Conservation (phyloP, 2,329 filamentous ascomycete species). For the Aspergillus pseudotamarii region DNA sequence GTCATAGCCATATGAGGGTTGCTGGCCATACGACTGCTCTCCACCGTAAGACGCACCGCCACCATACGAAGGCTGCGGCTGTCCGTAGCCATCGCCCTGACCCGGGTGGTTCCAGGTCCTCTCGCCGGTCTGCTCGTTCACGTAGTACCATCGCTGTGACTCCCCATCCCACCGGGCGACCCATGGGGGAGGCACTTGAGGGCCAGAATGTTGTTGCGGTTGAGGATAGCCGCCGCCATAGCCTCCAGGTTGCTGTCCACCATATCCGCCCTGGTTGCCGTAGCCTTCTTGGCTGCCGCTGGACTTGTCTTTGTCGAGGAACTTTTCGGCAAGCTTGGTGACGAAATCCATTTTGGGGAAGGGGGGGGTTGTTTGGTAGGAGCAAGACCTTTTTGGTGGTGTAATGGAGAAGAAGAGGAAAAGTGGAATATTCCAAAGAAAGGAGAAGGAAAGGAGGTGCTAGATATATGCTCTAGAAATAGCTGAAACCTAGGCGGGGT, state of each 20-base stretch:
- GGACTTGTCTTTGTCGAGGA: slow-evolving; percentile 23
- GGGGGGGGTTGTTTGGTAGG: no score
- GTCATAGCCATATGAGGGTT: slow-evolving; percentile 5
- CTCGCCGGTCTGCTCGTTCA: slow-evolving; percentile 52
- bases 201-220: background rate
- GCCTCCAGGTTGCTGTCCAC: slow-evolving; percentile 18
- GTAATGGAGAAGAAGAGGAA: background rate
- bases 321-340: slow-evolving; percentile 31
- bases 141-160: slow-evolving; percentile 47
- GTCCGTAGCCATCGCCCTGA: slow-evolving; percentile 11
- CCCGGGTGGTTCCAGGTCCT: slow-evolving; percentile 43
- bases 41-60: slow-evolving; percentile 24
- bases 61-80: slow-evolving; percentile 16
- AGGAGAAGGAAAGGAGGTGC: background rate
- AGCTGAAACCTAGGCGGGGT: slow-evolving; percentile 1
- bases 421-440: background rate
- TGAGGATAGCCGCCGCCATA: slow-evolving; percentile 8
- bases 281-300: slow-evolving; percentile 3
- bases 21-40: slow-evolving; percentile 6
- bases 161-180: slow-evolving; percentile 47
- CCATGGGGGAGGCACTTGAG: slow-evolving; percentile 39
- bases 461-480: background rate
- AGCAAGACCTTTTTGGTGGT: background rate
- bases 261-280: slow-evolving; percentile 8
- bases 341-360: slow-evolving; percentile 37